Evolutionary conservation across 2,329 filamentous ascomycete genomes (phyloP), one percentile per base, ranked within the genome.

Genomic region (Thielaviopsis musarum): DNA sequence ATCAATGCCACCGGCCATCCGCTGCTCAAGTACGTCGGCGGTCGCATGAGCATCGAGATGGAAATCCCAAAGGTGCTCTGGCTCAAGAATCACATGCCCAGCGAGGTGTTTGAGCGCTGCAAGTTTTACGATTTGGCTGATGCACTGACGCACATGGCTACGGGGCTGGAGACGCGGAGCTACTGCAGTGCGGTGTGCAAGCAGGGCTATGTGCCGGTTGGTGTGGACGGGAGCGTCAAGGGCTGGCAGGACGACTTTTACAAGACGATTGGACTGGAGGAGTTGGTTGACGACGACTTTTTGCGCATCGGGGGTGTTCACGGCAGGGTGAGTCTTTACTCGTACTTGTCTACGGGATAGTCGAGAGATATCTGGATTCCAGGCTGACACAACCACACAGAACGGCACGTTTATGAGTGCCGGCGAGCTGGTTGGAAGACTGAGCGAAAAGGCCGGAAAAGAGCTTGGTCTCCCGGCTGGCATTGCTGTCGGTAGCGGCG

Each of bases 11-110:
- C 93, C 2, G 79, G 84, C 58, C 93, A 98, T 76, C 93, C 94
- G 71, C 77, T 98, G 58, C 81, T 98, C 61, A 87, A 90, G 67
- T 98, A 98, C 69, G 93, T 98, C 19, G 93, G 93, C 65, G 93
- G 93, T 64, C 91, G 87, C 70, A 98, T 98, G 93, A 95, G 89
- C 70, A 91, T 96, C 64, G 93, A 98, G 76, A 98, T 98, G 93
- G 93, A 98, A 71, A 94, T 98, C 59, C 93, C 93, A 64, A 98
- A 98, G 74, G 88, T 96, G 1, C 78, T 97, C 61, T 98, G 93
- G 93, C 79, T 98, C 69, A 97, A 97, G 79, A 95, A 95, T 72
- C 82, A 97, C 73, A 97, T 98, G 93, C 87, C 93, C 2, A 79
- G 86, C 59, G 88, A 95, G 66, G 77, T 93, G 17, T 98, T 97